These are phyloP conservation scores for Fusarium caatingaense DNA, from an alignment of 2,329 filamentous ascomycete genomes.

Conservation along the genomic window DNA sequence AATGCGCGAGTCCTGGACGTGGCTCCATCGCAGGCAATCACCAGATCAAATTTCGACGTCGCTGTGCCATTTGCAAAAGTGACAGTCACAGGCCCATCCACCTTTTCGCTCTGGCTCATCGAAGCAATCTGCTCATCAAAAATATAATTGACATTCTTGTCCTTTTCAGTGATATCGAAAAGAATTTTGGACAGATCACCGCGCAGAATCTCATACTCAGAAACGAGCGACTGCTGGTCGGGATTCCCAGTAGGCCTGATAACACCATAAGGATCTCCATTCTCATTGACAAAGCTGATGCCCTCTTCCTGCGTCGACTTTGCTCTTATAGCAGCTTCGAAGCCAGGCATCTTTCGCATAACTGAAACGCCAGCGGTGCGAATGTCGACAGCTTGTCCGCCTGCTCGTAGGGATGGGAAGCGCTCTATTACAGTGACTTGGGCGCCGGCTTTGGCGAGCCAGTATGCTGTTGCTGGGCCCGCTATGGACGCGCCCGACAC, in stretches of 20 bases:
- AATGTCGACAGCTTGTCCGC: slow-evolving; percentile 54
- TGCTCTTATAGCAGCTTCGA: slow-evolving; percentile 35
- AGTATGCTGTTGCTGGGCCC: slow-evolving; percentile 48
- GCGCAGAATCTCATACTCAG: slow-evolving; percentile 19
- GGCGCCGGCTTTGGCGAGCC: slow-evolving; percentile 46
- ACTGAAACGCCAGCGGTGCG: slow-evolving; percentile 52
- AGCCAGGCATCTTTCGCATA: slow-evolving; percentile 54
- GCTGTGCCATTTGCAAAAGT: slow-evolving; percentile 9
- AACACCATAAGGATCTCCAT: slow-evolving; percentile 4
- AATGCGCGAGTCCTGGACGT: slow-evolving; percentile 12
- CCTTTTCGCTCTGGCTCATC: slow-evolving; percentile 8
- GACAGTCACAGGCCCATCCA: background rate
- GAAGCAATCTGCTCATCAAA: slow-evolving; percentile 22
- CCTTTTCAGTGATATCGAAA: slow-evolving; percentile 7
- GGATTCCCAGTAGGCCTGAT: slow-evolving; percentile 19
- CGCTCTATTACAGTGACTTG: slow-evolving; percentile 55
- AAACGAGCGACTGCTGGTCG: slow-evolving; percentile 22
- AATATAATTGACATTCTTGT: slow-evolving; percentile 17
- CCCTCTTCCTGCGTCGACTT: slow-evolving; percentile 19
- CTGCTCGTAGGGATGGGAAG: slow-evolving; percentile 49
- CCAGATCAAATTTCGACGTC: slow-evolving; percentile 16
- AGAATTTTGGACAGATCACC: slow-evolving; percentile 19
- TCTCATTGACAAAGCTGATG: slow-evolving; percentile 12
- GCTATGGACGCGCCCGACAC: slow-evolving; percentile 50
- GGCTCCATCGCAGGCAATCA: slow-evolving; percentile 18